Evolutionary conservation across 352 stramenopile species (phyloP), one percentile per base, ranked within the genome.

Genomic region (Aphanomyces invadans): DNA sequence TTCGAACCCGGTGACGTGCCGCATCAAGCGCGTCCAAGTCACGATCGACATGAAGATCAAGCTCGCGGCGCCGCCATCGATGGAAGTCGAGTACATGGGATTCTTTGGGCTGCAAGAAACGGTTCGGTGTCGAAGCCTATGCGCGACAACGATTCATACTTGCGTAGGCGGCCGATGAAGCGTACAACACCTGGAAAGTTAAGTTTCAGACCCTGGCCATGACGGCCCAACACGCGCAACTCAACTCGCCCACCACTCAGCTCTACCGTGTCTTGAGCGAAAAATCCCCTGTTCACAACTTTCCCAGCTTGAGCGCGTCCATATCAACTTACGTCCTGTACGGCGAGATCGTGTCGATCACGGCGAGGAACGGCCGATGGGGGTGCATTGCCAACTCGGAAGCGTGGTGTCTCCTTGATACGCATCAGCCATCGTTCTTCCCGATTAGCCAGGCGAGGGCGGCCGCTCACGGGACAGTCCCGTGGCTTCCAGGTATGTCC

Each of bases 401-500:
- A 11, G 60, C 60, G 38, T 67, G 60, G 60, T 49, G 48, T 9
- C 60, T 67, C 10, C 21, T 67, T 19, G 60, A 67, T 23, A 59
- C 60, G 29, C 60, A 67, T 32, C 60, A 67, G 38, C 60, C 60
- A 23, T 56, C 60, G 10, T 67, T 67, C n/a, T 67, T 60, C 23
- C 60, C 28, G 10, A 67, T 67, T 15, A 49, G 38, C 17, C 60
- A 51, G 11, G 60, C 60, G n/a, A 39, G 48, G 12, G 60, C 60
- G 10, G 60, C 60, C 21, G 60, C 42, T 23, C 45, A 60, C 31
- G 60, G 38, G n/a, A 23, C 60, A 11, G 60, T 67, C n/a, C 60
- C 60, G 9, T 67, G 60, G 45, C 42, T 67, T 10, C 45, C 25
- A 7, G 59, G 59, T 66, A 36, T 38, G 39, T 33, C 17, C 2